Percentiles rank a stretch among this genome's conserved stretches.
Conservation (phyloP, 306 rosid genomes). For the Oxytropis ochrocephala region DNA sequence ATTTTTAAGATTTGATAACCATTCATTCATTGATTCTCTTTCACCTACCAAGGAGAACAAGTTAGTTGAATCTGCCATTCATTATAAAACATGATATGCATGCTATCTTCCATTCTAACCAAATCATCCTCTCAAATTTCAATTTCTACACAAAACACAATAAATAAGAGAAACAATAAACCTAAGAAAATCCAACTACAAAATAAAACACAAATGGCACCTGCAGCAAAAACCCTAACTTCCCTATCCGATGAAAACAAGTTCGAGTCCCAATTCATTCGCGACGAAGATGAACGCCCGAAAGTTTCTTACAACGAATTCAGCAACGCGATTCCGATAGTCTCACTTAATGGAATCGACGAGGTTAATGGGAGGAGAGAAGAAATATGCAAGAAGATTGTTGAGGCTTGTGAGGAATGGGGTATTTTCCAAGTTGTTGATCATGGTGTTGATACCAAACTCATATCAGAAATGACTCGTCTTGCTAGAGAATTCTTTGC, state of each 20-base stretch:
- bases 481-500: constrained; percentile 56
- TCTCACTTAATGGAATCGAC: constrained; percentile 59
- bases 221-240: constrained; percentile 46
- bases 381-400: constrained; percentile 50
- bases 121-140: background rate
- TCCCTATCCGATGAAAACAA: constrained; percentile 39
- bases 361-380: constrained; percentile 34
- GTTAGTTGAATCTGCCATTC: background rate
- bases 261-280: constrained; percentile 44
- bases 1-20: background rate
- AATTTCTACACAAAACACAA: background rate
- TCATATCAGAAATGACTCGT: constrained; percentile 49
- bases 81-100: background rate
- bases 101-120: background rate
- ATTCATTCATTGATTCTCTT: background rate
- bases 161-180: background rate
- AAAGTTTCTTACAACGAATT: constrained; percentile 60
- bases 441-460: constrained; percentile 51
- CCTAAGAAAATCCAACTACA: background rate
- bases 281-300: constrained; percentile 81
- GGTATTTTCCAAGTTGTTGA: constrained; percentile 70
- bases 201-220: background rate
- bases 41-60: background rate
- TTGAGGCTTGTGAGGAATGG: constrained; percentile 75
- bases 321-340: constrained; percentile 58